Evolutionary conservation across 2,329 filamentous ascomycete species (phyloP), one percentile per base, ranked within the genome.

Genomic region (Clonostachys rhizophaga): DNA sequence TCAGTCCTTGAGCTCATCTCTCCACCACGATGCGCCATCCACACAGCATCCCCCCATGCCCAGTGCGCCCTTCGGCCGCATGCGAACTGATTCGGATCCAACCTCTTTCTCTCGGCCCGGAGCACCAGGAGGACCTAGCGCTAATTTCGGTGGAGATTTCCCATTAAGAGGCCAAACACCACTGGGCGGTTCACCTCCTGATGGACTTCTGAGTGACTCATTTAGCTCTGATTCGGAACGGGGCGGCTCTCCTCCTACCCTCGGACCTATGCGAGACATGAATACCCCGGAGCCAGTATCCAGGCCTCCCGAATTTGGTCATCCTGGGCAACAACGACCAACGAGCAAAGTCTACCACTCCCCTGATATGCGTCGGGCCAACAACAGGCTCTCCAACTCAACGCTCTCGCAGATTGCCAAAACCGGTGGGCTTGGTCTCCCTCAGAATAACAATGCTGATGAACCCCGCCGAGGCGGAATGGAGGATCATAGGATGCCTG

Each of bases 381-480:
- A 90, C 55, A 91, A 86, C 55, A 85, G 90, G 18, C 84, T 97
- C 63, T 96, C 94, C 24, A 80, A 77, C 55, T 84, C 83, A 2
- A 97, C 92, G 1, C 74, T 96, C 42, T 78, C 84, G 41, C 90
- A 96, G 61, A 75, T 97, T 61, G 83, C 82, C 34, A 86, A 85
- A 54, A 87, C 86, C 42, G 81, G 80, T 46, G 79, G 78, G 18
- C 64, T 81, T 43, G 24, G 24, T 30, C 24, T 30, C 24, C 24
- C 24, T 10, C 24, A 30, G 24, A 30, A 30, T 30, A 30, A 30
- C 9, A 61, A 70, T 42, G 60, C 71, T 41, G 61, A 61, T 9
- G 60, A 67, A 39, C 59, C 58, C 44, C 56, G 58, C 48, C 62
- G 56, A 52, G 62, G 59, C 48, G 59, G 57, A 42, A 59, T 54